A percentile compares a stretch with the other conserved stretches of the same genome.
These are phyloP conservation scores for Lunularia cruciata DNA, from an alignment of 225 moss, liverwort and hornwort genomes.

Conservation along the genomic window DNA sequence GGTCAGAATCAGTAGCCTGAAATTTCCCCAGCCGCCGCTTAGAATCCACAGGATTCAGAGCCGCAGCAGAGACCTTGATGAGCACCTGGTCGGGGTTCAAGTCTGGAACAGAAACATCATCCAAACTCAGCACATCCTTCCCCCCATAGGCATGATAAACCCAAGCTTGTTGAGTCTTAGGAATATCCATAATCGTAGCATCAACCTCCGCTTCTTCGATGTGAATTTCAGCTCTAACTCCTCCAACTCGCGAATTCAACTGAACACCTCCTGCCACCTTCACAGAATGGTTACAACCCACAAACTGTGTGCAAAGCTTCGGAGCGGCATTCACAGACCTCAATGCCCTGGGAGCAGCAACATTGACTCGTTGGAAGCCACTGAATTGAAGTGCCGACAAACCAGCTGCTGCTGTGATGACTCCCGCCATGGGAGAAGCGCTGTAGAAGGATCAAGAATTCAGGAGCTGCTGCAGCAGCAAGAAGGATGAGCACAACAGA, in stretches of 20 bases:
- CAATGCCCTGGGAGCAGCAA: neutral
- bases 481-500: too few species aligned
- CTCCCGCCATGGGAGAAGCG: slow-evolving; percentile 17
- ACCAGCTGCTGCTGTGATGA: neutral
- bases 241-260: neutral
- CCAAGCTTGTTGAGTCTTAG: slow-evolving; percentile 63
- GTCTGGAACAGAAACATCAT: slow-evolving; percentile 63
- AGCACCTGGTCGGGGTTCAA: slow-evolving; percentile 60
- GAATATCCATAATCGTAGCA: slow-evolving; percentile 5
- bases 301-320: too few species aligned
- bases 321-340: neutral
- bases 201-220: slow-evolving; percentile 8
- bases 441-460: neutral
- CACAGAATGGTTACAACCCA: neutral
- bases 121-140: slow-evolving; percentile 59
- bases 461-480: too few species aligned
- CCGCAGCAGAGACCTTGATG: slow-evolving; percentile 70
- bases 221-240: slow-evolving; percentile 26
- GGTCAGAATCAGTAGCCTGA: slow-evolving; percentile 49
- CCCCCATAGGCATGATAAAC: slow-evolving; percentile 69
- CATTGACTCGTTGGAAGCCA: slow-evolving; percentile 6
- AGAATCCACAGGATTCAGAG: slow-evolving; percentile 70
- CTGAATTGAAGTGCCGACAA: neutral
- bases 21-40: slow-evolving; percentile 64
- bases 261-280: neutral